Evolutionary conservation across 352 stramenopile genomes (phyloP).

Genomic region (Phytopythium cucurbitacearum): DNA sequence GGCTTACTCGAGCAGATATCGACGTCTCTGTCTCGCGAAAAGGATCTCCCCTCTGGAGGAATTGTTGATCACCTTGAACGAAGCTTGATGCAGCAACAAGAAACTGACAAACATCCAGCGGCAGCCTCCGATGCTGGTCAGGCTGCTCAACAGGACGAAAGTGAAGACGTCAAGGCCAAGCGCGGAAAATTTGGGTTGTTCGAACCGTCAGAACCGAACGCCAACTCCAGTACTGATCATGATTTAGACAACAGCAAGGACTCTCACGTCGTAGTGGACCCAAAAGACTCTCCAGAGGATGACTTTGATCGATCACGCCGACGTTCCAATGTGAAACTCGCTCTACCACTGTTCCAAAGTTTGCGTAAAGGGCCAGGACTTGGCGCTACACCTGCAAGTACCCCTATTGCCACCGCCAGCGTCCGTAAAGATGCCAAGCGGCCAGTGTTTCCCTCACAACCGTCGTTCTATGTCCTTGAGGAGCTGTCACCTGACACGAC

Average conservation of each 20-base stretch:
- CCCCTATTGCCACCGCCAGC: conserved; percentile 62
- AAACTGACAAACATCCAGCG: not conserved
- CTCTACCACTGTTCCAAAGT: conserved; percentile 68
- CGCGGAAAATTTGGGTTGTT: conserved; percentile 4
- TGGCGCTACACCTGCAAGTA: conserved; percentile 53
- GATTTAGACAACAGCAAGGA: not conserved
- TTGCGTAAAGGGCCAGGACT: conserved; percentile 52
- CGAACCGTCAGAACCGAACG: not conserved
- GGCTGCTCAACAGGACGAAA: too few relatives aligned
- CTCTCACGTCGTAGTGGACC: too few relatives aligned
- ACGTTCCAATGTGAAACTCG: conserved; percentile 26
- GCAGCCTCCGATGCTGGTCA: not conserved
- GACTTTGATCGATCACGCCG: not conserved
- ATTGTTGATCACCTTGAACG: conserved; percentile 22
- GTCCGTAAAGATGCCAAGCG: conserved; percentile 68
- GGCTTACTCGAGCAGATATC: conserved; percentile 20
- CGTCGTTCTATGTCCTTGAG: conserved; percentile 13
- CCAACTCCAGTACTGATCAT: not conserved
- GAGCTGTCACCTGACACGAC: conserved; percentile 10
- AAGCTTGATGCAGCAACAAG: conserved; percentile 9
- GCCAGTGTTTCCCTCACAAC: conserved; percentile 46
- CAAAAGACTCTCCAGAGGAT: conserved; percentile 1
- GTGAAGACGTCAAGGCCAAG: not conserved
- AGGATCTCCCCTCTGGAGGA: conserved; percentile 7
- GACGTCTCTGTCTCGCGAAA: conserved; percentile 14